Conservation (phyloP, 2,329 filamentous ascomycete genomes). For the Penicillium psychrosexuale region DNA sequence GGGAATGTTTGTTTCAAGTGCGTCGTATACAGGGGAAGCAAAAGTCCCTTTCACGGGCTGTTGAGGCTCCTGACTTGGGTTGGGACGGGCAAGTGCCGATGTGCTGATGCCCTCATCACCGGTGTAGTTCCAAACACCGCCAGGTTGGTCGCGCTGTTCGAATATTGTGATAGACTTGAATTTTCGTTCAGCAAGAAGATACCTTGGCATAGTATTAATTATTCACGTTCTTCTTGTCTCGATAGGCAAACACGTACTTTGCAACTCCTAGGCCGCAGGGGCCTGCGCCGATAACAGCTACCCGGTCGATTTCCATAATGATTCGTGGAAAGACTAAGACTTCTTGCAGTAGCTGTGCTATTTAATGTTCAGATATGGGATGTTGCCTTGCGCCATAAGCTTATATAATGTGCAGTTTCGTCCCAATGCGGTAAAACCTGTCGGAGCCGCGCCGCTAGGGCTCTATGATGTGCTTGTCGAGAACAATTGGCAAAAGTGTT, state of each 20-base stretch:
- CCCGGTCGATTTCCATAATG: slow-evolving; percentile 7
- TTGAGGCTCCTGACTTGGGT: slow-evolving; percentile 2
- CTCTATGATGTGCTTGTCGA: neutral
- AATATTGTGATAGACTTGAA: slow-evolving; percentile 6
- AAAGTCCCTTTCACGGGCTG: slow-evolving; percentile 2
- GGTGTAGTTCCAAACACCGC: slow-evolving; percentile 12
- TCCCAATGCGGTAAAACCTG: neutral
- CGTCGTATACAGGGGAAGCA: slow-evolving; percentile 11
- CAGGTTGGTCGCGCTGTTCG: slow-evolving; percentile 8
- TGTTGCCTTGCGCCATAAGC: neutral
- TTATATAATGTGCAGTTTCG: neutral
- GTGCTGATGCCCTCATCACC: neutral
- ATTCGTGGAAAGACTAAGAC: neutral
- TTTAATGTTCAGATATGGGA: too few relatives aligned
- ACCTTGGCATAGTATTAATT: neutral
- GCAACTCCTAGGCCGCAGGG: slow-evolving; percentile 10
- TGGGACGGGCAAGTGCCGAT: neutral
- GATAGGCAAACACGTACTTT: neutral
- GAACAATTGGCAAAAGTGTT: neutral
- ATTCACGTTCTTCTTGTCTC: neutral
- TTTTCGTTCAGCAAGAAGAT: slow-evolving; percentile 6
- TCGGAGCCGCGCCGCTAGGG: neutral
- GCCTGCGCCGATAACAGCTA: slow-evolving; percentile 12
- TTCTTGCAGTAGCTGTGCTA: too few relatives aligned
- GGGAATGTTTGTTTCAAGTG: slow-evolving; percentile 11